A percentile compares a stretch with the other conserved stretches of the same genome.
These are phyloP conservation scores for Euphrasia confusa DNA, from an alignment of 257 asterid genomes.

Conservation along the genomic window DNA sequence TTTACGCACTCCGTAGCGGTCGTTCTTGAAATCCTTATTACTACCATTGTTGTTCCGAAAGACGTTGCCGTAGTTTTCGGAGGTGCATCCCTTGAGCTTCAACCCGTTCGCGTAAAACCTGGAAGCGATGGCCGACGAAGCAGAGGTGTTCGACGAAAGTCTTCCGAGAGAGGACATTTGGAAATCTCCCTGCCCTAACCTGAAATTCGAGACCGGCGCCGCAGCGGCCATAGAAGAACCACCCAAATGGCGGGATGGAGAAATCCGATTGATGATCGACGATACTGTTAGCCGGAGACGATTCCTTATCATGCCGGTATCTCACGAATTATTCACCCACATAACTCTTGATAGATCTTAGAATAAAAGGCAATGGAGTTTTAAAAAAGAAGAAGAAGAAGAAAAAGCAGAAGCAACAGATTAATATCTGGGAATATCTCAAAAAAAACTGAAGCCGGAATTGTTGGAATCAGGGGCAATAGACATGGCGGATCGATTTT, in stretches of 20 bases:
- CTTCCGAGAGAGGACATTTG: constrained; percentile 24
- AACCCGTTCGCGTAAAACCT: constrained; percentile 20
- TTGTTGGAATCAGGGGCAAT: not conserved
- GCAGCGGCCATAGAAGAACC: constrained; percentile 43
- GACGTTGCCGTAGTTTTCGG: constrained; percentile 11
- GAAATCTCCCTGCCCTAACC: constrained; percentile 25
- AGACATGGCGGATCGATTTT: constrained; percentile 20
- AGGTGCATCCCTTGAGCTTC: constrained; percentile 26
- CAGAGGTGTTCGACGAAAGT: constrained; percentile 16
- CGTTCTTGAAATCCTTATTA: constrained; percentile 17
- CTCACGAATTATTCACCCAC: constrained; percentile 21
- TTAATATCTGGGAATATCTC: not conserved
- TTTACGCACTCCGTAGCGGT: constrained; percentile 29
- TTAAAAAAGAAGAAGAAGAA: no score
- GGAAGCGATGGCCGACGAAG: constrained; percentile 17
- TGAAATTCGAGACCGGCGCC: constrained; percentile 18
- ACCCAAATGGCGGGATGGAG: constrained; percentile 15
- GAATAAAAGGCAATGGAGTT: not conserved
- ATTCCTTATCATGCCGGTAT: constrained; percentile 52
- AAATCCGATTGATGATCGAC: constrained; percentile 7
- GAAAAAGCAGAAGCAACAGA: not conserved
- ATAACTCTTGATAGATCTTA: not conserved
- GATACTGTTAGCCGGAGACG: constrained; percentile 22
- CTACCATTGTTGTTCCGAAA: not conserved
- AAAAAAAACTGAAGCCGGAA: constrained; percentile 1